Base-by-base conservation (phyloP, 768 basidiomycete genomes). In the Glaciozyma antarctica region DNA sequence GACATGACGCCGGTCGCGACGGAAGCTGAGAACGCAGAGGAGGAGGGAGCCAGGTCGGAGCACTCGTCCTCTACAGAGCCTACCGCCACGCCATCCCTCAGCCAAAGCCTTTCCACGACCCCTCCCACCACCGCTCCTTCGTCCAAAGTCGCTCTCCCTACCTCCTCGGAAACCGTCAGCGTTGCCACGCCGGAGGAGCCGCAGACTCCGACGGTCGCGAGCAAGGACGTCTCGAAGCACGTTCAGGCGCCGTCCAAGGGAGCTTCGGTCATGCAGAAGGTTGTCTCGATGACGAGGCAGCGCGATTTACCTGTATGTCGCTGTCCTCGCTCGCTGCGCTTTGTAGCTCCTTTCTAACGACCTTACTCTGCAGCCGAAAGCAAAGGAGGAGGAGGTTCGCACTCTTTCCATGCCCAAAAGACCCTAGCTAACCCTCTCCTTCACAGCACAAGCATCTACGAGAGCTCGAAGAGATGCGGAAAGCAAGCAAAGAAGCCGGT, bases 391-490 rank as follows among this genome's bases (percentile, higher is more conserved):
- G 34, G 54, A 55, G 43, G 58, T 47, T 58, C 24, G 43, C 17
- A 13, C 3, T 28, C 13, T 58, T 12, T 3, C 38, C 22, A 15
- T 5, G 38, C 1, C 4, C 41, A 9, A 10, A n/a, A 1, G 16
- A 54, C 28, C 16, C 21, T 7, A 34, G 28, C 53, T 22, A 8
- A 21, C 53, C 5, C 22, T 21, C 34, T 22, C 34, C 2, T 4
- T 12, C 5, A 34, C 47, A 72, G 67, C 61, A 80, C 56, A 92
- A 86, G 70, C 91, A 94, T 77, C 79, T 90, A 74, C 83, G 85
- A 6, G 87, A 87, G 74, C 92, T 90, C 87, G 83, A 89, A 73
- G 77, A 81, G 43, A 94, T 94, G 89, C 89, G 91, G 86, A 85
- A 84, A 68, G 84, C 80, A 53, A 90, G 88, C 77, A 84, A 86